Base-by-base conservation (phyloP, 2,329 filamentous ascomycete genomes). In the Aureobasidium sp. region DNA sequence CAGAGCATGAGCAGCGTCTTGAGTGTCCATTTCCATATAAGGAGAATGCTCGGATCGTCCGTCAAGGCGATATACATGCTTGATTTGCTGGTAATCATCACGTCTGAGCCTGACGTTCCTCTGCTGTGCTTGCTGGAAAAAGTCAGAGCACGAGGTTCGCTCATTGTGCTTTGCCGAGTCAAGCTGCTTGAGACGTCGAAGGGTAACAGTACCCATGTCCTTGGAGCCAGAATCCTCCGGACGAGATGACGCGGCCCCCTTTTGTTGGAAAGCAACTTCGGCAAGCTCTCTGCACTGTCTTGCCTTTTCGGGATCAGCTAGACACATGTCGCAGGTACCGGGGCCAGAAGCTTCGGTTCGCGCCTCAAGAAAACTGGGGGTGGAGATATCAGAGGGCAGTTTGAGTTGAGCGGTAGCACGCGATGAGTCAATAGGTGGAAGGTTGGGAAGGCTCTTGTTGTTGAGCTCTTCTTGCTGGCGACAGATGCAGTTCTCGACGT, bases 1-100 rank as follows among this genome's bases (percentile, higher is more conserved):
- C 56, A 65, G 53, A n/a, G 64, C 64, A 37, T 65, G 60, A 22
- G 64, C 64, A 8, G 64, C 64, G n/a, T 65, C 64, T 7, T 60
- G 51, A 44, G 60, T 57, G 42, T 65, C 64, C 27, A 65, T 56
- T 14, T 65, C 64, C 62, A 65, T 64, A 3, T 61, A 61, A 22
- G 64, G 64, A 36, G 58, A 60, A 31, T 65, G 64, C 27, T 53
- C 56, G 9, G 31, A 31, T 17, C 51, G 42, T n/a, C 45, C 62
- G 14, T 63, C 48, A 6, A 31, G 14, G 7, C 62, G 63, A 37
- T 64, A 65, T 1, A 62, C 61, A 52, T 65, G 62, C 8, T 36
- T 31, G 29, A 65, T 36, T 1, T 47, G 42, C 6, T 59, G 48
- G 8, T 64, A 61, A 5, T 63, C 47, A 5, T 44, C 37, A 3